Conservation (phyloP, 2,329 filamentous ascomycete species). For the Beauveria sp. region DNA sequence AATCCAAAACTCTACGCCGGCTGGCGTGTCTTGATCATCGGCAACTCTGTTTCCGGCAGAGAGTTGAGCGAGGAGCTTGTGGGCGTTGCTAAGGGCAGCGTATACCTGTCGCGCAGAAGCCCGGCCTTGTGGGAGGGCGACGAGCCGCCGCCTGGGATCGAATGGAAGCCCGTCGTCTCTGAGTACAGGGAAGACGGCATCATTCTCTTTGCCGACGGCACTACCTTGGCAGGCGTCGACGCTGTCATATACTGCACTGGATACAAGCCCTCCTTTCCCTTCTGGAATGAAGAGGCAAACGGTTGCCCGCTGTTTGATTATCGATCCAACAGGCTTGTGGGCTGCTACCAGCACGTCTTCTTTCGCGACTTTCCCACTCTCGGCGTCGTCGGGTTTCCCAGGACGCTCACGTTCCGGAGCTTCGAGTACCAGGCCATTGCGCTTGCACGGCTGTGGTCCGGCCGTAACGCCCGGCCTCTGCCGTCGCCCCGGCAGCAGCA, state of each 20-base stretch:
- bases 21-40: constrained; percentile 31
- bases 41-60: constrained; percentile 37
- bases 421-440: constrained; percentile 51
- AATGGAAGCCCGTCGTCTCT: constrained; percentile 46
- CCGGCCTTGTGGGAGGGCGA: constrained; percentile 43
- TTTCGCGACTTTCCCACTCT: constrained; percentile 39
- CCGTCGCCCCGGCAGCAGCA: constrained; percentile 32
- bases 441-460: constrained; percentile 40
- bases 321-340: constrained; percentile 31
- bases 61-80: constrained; percentile 32
- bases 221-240: constrained; percentile 19
- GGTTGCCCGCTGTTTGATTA: constrained; percentile 46
- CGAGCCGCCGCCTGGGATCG: constrained; percentile 36
- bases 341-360: constrained; percentile 46
- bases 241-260: constrained; percentile 26
- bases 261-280: constrained; percentile 34
- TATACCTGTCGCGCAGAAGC: constrained; percentile 45
- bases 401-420: constrained; percentile 31
- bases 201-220: constrained; percentile 32
- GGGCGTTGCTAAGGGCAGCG: constrained; percentile 29
- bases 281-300: constrained; percentile 40
- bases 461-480: constrained; percentile 30
- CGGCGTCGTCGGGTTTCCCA: constrained; percentile 19
- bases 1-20: constrained; percentile 25
- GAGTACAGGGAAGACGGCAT: constrained; percentile 34